phyloP scores from a whole-genome alignment of 805 yeast species.

The Saccharomycopsis capsularis region DNA sequence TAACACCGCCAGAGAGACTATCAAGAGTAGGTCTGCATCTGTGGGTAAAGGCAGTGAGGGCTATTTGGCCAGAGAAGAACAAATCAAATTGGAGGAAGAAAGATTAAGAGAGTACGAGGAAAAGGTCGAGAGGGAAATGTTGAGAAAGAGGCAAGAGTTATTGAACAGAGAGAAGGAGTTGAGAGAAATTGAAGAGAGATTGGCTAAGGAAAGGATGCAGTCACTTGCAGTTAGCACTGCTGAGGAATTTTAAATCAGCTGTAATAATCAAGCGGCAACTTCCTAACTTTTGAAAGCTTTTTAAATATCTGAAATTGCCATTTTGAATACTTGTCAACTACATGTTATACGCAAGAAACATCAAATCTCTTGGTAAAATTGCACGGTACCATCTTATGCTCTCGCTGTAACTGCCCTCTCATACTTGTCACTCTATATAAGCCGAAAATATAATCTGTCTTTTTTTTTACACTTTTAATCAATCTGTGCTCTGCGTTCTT shows the following conservation, averaged over 20 bases:
- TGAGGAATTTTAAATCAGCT: not conserved
- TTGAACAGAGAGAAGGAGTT: conserved; percentile 80
- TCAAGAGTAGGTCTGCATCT: conserved; percentile 15
- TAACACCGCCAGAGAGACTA: conserved; percentile 10
- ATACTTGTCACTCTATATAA: too few species aligned
- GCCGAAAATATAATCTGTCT: too few species aligned
- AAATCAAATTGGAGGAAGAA: conserved; percentile 83
- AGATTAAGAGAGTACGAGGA: conserved; percentile 80
- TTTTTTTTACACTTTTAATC: too few species aligned
- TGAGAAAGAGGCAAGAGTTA: conserved; percentile 74
- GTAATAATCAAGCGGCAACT: too few species aligned
- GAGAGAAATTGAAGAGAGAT: conserved; percentile 69
- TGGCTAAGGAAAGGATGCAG: conserved; percentile 24
- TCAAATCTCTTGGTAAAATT: not conserved
- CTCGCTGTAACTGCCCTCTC: too few species aligned
- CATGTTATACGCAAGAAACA: too few species aligned
- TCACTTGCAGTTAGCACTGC: conserved; percentile 12
- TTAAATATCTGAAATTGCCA: too few species aligned
- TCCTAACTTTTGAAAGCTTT: too few species aligned
- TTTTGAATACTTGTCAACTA: too few species aligned
- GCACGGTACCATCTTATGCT: too few species aligned
- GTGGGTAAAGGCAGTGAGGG: conserved; percentile 32
- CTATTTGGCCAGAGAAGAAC: conserved; percentile 72
- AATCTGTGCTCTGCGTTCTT: too few species aligned
- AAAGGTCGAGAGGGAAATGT: conserved; percentile 80